A percentile compares a stretch with the other conserved stretches of the same genome.
These are phyloP conservation scores for Cyphellophora attinorum DNA, from an alignment of 2,329 filamentous ascomycete genomes.

Conservation along the genomic window DNA sequence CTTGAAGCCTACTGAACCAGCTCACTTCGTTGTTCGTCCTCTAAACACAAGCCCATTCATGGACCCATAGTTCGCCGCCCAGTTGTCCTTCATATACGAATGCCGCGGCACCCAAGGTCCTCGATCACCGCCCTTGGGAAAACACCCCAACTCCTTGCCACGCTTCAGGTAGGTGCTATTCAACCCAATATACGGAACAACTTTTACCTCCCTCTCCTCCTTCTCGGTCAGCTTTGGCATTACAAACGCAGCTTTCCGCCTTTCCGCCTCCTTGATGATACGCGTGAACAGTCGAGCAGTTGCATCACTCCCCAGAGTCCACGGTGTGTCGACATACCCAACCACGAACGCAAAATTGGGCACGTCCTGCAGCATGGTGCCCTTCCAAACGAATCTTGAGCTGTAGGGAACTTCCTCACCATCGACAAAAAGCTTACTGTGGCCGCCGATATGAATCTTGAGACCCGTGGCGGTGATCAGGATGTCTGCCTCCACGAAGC, in stretches of 20 bases:
- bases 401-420: constrained; percentile 23
- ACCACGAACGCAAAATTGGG: constrained; percentile 33
- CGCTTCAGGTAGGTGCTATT: constrained; percentile 31
- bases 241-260: constrained; percentile 11
- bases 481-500: constrained; percentile 30
- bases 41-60: constrained; percentile 3
- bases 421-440: constrained; percentile 26
- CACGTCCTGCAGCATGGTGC: constrained; percentile 34
- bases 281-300: constrained; percentile 30
- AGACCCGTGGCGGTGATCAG: constrained; percentile 36
- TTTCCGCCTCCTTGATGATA: constrained; percentile 21
- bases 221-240: constrained; percentile 7
- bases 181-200: constrained; percentile 25
- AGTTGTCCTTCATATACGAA: constrained; percentile 29
- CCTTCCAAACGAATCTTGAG: constrained; percentile 33
- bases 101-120: constrained; percentile 30
- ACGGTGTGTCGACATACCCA: constrained; percentile 35
- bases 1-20: too few species aligned
- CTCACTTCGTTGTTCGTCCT: not conserved
- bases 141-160: constrained; percentile 18
- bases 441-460: constrained; percentile 30
- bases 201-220: constrained; percentile 5
- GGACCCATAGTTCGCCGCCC: constrained; percentile 26
- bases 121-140: constrained; percentile 30
- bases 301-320: constrained; percentile 36